A percentile compares a stretch with the other conserved stretches of the same genome.
These are phyloP conservation scores for Albizia julibrissin DNA, from an alignment of 306 rosid genomes.

Conservation along the genomic window DNA sequence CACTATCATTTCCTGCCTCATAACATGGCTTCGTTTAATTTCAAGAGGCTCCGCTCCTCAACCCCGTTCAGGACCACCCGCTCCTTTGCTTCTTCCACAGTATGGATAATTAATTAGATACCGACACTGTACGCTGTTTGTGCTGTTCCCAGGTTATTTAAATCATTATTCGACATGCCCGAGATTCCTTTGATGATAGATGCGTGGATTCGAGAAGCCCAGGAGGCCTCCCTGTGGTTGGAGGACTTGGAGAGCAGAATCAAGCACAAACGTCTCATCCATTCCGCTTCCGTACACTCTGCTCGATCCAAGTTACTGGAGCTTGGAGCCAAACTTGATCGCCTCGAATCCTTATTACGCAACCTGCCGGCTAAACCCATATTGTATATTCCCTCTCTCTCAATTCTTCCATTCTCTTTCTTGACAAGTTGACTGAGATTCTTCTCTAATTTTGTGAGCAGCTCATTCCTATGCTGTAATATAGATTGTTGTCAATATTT, in stretches of 20 bases:
- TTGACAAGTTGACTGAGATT: not conserved
- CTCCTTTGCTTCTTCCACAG: not conserved
- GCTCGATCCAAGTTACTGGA: slow-evolving; percentile 31
- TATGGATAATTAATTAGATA: not conserved
- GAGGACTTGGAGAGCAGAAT: slow-evolving; percentile 31
- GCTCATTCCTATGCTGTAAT: not conserved
- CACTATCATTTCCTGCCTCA: not conserved
- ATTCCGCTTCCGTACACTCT: not conserved
- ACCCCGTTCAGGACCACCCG: not conserved
- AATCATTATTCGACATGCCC: not conserved
- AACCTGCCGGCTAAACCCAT: slow-evolving; percentile 37
- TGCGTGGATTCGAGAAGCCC: slow-evolving; percentile 40
- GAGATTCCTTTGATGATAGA: slow-evolving; percentile 5
- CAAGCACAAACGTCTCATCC: not conserved
- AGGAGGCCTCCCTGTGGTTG: slow-evolving; percentile 31
- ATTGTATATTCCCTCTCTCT: slow-evolving; percentile 8
- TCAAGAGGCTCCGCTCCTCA: not conserved
- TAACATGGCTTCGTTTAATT: not conserved
- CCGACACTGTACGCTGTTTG: not conserved
- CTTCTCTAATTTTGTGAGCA: not conserved
- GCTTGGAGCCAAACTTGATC: slow-evolving; percentile 36
- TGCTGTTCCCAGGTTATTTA: not conserved
- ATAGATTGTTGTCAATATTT: not conserved
- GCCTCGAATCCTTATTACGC: slow-evolving; percentile 38
- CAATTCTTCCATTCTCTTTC: not conserved